Conservation (phyloP, 2,329 filamentous ascomycete species). For the Sporothrix humicola region DNA sequence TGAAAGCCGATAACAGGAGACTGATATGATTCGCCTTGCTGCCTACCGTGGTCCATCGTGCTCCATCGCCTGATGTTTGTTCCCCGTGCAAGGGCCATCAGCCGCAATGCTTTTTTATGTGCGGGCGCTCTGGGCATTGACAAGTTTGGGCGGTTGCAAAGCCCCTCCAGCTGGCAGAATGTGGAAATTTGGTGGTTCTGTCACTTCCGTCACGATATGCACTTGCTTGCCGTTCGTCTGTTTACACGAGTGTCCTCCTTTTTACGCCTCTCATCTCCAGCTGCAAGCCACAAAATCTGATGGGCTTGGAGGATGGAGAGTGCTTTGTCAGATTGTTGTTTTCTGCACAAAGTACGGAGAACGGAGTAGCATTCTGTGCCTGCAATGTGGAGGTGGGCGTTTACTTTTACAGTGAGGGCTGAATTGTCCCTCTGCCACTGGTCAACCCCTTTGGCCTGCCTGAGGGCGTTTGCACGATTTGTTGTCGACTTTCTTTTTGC, state of each 20-base stretch:
- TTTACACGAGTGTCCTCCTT: not conserved
- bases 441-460: constrained; percentile 1
- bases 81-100: not conserved
- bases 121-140: not conserved
- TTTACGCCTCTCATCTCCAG: constrained; percentile 14
- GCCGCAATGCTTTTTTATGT: not conserved
- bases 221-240: not conserved
- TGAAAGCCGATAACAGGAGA: too few species aligned
- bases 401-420: not conserved
- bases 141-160: not conserved
- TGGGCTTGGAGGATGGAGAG: not conserved
- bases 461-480: not conserved
- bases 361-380: not conserved
- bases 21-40: not conserved
- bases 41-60: not conserved
- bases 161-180: not conserved
- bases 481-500: not conserved
- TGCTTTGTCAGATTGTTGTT: not conserved
- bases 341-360: not conserved
- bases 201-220: too few species aligned
- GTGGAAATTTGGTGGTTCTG: not conserved
- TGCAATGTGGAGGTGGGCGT: constrained; percentile 2
- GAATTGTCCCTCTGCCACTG: not conserved
- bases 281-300: constrained; percentile 19
- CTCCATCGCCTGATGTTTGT: not conserved